phyloP scores from a whole-genome alignment of 139 green algal species.

The Chlorella sp. region DNA sequence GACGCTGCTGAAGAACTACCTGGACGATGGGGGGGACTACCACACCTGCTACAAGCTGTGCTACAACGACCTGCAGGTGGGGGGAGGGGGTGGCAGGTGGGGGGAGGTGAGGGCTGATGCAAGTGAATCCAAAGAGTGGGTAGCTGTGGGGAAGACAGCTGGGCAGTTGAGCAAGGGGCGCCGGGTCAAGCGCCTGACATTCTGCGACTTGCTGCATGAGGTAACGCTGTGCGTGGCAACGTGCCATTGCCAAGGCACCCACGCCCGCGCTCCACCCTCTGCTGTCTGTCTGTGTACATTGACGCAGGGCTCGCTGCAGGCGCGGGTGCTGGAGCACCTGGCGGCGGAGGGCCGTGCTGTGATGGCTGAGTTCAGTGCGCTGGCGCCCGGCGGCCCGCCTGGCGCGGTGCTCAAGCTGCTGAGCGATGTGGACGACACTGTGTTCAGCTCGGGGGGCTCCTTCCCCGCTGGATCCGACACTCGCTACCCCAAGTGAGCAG shows the following conservation, averaged over 20 bases:
- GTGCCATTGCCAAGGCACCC: too few species aligned
- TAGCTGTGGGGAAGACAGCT: too few species aligned
- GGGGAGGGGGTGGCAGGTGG: neutral
- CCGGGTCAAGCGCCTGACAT: too few species aligned
- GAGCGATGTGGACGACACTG: constrained; percentile 71
- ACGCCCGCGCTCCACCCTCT: too few species aligned
- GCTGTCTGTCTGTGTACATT: neutral
- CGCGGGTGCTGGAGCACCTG: constrained; percentile 60
- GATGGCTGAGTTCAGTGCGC: constrained; percentile 19
- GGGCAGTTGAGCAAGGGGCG: too few species aligned
- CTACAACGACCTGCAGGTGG: constrained; percentile 68
- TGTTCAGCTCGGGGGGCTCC: constrained; percentile 62
- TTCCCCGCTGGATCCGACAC: constrained; percentile 57
- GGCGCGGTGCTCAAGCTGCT: constrained; percentile 66
- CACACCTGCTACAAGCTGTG: constrained; percentile 71
- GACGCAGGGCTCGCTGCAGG: constrained; percentile 46
- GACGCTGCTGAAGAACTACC: constrained; percentile 62
- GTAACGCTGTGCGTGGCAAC: too few species aligned
- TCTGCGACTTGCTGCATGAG: too few species aligned
- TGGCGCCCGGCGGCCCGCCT: constrained; percentile 16
- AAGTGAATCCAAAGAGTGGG: too few species aligned
- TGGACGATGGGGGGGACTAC: constrained; percentile 69
- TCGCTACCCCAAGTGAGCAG: constrained; percentile 46
- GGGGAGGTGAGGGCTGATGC: too few species aligned
- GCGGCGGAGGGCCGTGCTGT: constrained; percentile 39